Evolutionary conservation across 352 stramenopile genomes (phyloP).

Genomic region (Globisporangium polare): DNA sequence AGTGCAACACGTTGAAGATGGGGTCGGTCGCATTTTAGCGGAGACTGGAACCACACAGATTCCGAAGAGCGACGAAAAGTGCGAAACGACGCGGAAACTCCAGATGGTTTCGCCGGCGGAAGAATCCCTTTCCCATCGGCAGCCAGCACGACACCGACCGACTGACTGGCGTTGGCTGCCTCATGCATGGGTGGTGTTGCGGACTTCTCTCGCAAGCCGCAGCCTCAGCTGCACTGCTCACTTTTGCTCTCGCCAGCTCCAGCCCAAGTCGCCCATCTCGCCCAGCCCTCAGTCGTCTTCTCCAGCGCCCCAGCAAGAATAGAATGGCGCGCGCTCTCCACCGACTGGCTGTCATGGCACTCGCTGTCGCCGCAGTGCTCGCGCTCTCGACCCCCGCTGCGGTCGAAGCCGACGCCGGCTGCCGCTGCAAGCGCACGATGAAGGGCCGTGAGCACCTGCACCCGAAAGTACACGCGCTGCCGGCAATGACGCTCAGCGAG

Average conservation of each 20-base stretch:
- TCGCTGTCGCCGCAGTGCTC: constrained; percentile 12
- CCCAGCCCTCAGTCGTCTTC: neutral
- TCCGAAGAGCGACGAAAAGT: too few relatives aligned
- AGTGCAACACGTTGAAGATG: neutral
- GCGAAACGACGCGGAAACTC: neutral
- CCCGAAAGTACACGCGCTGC: constrained; percentile 37
- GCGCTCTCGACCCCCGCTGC: neutral
- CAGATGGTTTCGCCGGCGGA: neutral
- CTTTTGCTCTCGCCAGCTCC: constrained; percentile 5
- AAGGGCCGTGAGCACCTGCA: constrained; percentile 70
- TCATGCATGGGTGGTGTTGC: too few relatives aligned
- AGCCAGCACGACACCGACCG: neutral
- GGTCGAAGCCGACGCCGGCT: constrained; percentile 19
- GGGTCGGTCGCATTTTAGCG: neutral
- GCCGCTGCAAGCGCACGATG: constrained; percentile 67
- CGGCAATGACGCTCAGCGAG: constrained; percentile 36
- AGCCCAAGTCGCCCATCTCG: neutral
- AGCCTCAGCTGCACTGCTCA: neutral
- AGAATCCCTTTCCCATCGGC: neutral
- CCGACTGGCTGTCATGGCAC: neutral
- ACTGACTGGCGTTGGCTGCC: neutral
- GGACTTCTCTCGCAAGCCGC: neutral
- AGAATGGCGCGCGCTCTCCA: constrained; percentile 3
- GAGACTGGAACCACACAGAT: too few relatives aligned
- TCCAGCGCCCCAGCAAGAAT: neutral